Evolutionary conservation across 2,329 filamentous ascomycete genomes (phyloP), one percentile per base, ranked within the genome.

Genomic region (Ambrosiella xylebori): DNA sequence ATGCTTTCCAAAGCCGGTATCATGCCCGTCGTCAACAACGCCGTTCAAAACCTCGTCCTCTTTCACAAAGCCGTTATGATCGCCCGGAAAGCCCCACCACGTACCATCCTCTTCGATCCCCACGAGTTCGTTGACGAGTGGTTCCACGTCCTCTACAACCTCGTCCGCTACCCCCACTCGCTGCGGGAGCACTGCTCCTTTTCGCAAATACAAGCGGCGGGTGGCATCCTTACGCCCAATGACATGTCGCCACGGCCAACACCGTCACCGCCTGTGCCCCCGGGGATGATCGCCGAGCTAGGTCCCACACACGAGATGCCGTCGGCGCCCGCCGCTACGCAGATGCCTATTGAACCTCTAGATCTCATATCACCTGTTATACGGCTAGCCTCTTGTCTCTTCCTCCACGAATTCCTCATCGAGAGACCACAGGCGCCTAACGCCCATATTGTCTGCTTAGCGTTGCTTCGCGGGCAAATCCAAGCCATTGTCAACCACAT

Each of bases 401-500:
- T 58, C 12, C 44, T 60, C 17, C 52, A 60, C 13, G 59, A 60
- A n/a, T 60, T 60, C 38, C 47, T 60, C 8, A 52, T 47, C 7
- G 56, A 60, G 36, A 55, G 56, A 19, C 59, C 59, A 12, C 55
- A 57, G 38, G 56, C 59, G 13, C 59, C 59, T 8, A 60, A 57
- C 35, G 59, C 56, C 2, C 52, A 60, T 39, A 9, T 60, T 19
- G 15, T 56, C 9, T 40, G 41, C 2, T 45, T 60, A 7, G 37
- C 52, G 17, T 47, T 60, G 17, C 51, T 60, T 8, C 41, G 59
- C 27, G 59, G 39, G 17, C 59, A 60, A 50, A 50, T 60, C 11
- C 59, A 60, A 44, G 53, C 52, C 7, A 58, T 60, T 51, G 59
- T 60, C 12, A 58, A 57, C 45, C 56, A 60, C 38, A 60, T 60